Evolutionary conservation across 2,329 filamentous ascomycete species (phyloP), one percentile per base, ranked within the genome.

Genomic region (Diplodia scrobiculata): DNA sequence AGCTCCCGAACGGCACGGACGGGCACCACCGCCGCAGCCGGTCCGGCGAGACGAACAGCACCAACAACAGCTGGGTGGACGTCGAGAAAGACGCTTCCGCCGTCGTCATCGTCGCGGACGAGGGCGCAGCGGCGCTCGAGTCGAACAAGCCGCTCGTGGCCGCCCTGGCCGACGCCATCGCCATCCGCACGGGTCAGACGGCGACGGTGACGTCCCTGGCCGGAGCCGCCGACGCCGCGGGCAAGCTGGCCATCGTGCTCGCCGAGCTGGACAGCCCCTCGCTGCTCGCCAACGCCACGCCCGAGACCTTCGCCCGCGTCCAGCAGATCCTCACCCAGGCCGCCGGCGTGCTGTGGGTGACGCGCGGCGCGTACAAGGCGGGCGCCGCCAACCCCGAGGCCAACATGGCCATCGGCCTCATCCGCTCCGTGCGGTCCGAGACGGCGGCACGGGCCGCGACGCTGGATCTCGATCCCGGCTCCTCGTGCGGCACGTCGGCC

Each of bases 391-490:
- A 55, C 25, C 65, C 65, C 5, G 45, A 45, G 2, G 25, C 48
- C 27, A 67, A 67, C 50, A 67, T 67, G 65, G 38, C 51, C 1
- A 48, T 54, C 32, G 65, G 65, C 1, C 50, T 67, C 7, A 48
- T 55, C 48, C 47, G 65, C 11, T 48, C 65, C 11, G 38, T 67
- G 3, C 65, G 65, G 11, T 67, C 65, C 3, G 65, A 67, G 19
- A 62, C 58, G 4, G 65, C 50, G 5, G 58, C 55, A 1, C 55
- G 48, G 50, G 55, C 65, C 2, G 65, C 50, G 3, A 67, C 65
- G 6, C 19, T 67, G 2, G 65, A 67, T 19, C 36, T 67, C 13
- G 65, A 67, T 7, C 64, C 64, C 4, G 13, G 27, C n/a, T 66
- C 64, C 3, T 19, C 29, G n/a, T 19, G 45, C 34, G 38, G 41